phyloP scores from a whole-genome alignment of 306 rosid genomes.

The Inga oerstediana region DNA sequence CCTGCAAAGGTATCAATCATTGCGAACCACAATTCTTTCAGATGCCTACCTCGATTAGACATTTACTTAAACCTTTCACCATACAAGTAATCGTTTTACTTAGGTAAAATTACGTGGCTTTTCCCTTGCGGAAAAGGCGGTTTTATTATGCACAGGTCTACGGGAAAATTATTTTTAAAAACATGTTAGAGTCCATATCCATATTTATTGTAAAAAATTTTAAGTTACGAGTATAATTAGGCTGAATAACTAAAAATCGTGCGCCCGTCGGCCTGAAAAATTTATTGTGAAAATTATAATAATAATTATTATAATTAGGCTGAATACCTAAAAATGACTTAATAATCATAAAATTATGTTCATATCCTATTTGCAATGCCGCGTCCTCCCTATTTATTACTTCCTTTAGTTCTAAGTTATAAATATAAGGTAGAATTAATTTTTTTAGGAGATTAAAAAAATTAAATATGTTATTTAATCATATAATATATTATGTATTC shows the following conservation, averaged over 20 bases:
- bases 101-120: constrained; percentile 27
- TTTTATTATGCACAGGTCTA: background rate
- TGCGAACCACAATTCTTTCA: background rate
- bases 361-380: background rate
- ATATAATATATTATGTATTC: too few relatives aligned
- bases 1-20: background rate
- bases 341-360: background rate
- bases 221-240: background rate
- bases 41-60: background rate
- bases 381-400: background rate
- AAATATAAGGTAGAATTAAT: too few relatives aligned
- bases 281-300: background rate
- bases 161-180: background rate
- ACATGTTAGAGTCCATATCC: too few relatives aligned
- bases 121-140: background rate
- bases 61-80: background rate
- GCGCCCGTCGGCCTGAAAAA: background rate
- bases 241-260: background rate
- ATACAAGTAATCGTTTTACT: constrained; percentile 38
- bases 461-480: too few relatives aligned
- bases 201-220: background rate
- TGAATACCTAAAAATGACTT: background rate
- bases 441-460: too few relatives aligned
- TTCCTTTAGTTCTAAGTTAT: too few relatives aligned
- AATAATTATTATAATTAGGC: background rate